Evolutionary conservation across 164 flowering plant species (phyloP).

Genomic region (Houttuynia cordata): DNA sequence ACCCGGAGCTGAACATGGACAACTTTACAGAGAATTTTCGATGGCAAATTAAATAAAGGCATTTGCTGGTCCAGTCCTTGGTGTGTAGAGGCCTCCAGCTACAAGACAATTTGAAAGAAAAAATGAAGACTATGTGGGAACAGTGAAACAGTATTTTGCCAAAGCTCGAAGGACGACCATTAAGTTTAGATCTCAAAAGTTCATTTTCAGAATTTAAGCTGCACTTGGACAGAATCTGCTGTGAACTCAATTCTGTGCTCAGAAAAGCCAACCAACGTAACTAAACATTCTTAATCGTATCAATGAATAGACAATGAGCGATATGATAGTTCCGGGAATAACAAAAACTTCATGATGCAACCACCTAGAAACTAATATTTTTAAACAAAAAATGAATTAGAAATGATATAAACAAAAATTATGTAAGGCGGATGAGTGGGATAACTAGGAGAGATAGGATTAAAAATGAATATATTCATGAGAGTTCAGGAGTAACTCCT

Average conservation of each 20-base stretch:
- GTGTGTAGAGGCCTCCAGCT: constrained; percentile 89
- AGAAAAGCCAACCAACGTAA: not conserved
- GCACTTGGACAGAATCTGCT: not conserved
- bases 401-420: too few species aligned
- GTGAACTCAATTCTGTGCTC: not conserved
- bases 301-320: not conserved
- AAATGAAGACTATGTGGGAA: not conserved
- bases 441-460: too few species aligned
- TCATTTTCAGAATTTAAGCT: too few species aligned
- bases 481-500: too few species aligned
- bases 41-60: constrained; percentile 75
- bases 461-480: too few species aligned
- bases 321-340: not conserved
- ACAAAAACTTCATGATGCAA: too few species aligned
- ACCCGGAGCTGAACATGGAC: constrained; percentile 77
- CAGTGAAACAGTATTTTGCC: not conserved
- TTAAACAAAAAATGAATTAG: too few species aligned
- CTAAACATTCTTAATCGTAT: not conserved
- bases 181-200: too few species aligned
- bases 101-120: constrained; percentile 5
- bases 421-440: too few species aligned
- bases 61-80: constrained; percentile 70
- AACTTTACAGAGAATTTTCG: constrained; percentile 85
- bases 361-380: too few species aligned
- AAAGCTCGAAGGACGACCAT: not conserved